Evolutionary conservation across 805 yeast species (phyloP).

Genomic region (Candida ficus): DNA sequence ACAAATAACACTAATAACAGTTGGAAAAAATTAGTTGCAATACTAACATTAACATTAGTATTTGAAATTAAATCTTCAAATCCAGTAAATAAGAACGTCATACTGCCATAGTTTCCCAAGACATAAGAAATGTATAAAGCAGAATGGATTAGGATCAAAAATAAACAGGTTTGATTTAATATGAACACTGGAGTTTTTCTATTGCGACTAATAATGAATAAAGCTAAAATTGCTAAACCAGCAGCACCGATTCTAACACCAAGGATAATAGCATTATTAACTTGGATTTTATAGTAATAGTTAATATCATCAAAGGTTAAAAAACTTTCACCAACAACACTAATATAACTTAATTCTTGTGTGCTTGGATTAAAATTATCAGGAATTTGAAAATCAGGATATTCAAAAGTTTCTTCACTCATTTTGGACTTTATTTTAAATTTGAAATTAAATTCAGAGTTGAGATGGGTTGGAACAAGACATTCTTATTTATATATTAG

Average conservation of each 20-base stretch:
- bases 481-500: neutral
- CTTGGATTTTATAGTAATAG: conserved; percentile 26
- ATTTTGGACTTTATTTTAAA: too few relatives aligned
- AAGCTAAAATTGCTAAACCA: conserved; percentile 37
- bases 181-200: conserved; percentile 65
- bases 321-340: conserved; percentile 34
- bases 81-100: conserved; percentile 43
- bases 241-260: conserved; percentile 60
- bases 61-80: conserved; percentile 36
- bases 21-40: conserved; percentile 58
- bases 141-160: conserved; percentile 54
- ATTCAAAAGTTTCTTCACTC: conserved; percentile 1
- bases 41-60: conserved; percentile 41
- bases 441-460: too few relatives aligned
- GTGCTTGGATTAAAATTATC: conserved; percentile 21
- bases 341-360: conserved; percentile 34
- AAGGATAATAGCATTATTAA: conserved; percentile 40
- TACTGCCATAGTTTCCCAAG: conserved; percentile 44
- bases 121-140: conserved; percentile 52
- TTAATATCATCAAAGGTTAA: conserved; percentile 41
- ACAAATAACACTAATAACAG: conserved; percentile 55
- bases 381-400: conserved; percentile 2
- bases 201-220: conserved; percentile 46
- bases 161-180: conserved; percentile 60
- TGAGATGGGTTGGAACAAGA: neutral